Evolutionary conservation across 2,329 filamentous ascomycete species (phyloP).

Genomic region (Epichloe elymi): DNA sequence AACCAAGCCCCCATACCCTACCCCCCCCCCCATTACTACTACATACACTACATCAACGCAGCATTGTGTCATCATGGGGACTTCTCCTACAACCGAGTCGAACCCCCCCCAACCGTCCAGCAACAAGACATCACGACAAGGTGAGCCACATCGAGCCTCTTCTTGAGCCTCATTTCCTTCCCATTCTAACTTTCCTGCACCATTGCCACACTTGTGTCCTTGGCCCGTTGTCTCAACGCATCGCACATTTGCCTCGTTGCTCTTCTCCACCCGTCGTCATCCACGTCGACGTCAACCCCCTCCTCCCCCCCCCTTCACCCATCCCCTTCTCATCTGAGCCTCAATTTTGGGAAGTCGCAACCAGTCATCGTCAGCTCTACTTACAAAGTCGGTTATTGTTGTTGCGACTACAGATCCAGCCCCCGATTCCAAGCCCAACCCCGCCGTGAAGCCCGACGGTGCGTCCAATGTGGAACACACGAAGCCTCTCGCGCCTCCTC

Average conservation of each 20-base stretch:
- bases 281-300: background rate
- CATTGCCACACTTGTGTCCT: background rate
- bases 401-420: constrained; percentile 23
- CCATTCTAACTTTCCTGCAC: background rate
- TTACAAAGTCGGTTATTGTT: constrained; percentile 9
- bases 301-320: background rate
- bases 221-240: constrained; percentile 1
- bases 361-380: constrained; percentile 2
- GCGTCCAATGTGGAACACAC: constrained; percentile 43
- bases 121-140: constrained; percentile 29
- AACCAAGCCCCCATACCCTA: constrained; percentile 16
- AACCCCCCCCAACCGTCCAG: constrained; percentile 35
- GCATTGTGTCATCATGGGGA: constrained; percentile 37
- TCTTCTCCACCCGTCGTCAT: constrained; percentile 3
- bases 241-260: constrained; percentile 1
- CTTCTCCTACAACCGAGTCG: constrained; percentile 29
- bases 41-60: constrained; percentile 28
- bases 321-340: background rate
- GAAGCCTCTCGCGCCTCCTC: constrained; percentile 58
- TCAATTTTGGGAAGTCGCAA: background rate
- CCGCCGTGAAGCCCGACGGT: constrained; percentile 33
- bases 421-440: constrained; percentile 34
- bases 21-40: background rate
- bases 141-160: constrained; percentile 22
- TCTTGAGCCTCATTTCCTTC: constrained; percentile 4